Evolutionary conservation across 2,329 filamentous ascomycete species (phyloP), one percentile per base, ranked within the genome.

Genomic region (Delphinella strobiligena): DNA sequence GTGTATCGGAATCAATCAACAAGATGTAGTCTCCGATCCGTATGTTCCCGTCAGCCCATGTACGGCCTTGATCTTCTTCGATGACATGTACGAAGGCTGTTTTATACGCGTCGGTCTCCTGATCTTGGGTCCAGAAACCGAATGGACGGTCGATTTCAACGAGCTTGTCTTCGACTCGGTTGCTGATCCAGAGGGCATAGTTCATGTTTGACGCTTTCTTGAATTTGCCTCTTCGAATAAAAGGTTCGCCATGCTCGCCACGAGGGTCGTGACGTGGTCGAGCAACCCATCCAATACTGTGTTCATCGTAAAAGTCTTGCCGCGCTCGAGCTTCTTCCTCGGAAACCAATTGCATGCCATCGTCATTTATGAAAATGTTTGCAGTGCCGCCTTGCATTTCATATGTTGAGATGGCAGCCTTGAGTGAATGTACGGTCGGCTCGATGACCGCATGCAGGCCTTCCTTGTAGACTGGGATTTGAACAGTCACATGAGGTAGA

Each of bases 1-100:
- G 78, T 18, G 80, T 84, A 57, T 84, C 80, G 1, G 79, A 83
- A 60, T 83, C 79, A 51, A 83, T 77, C 45, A 82, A 63, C 31
- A 78, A 61, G 43, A 82, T 80, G 52, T 81, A 82, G 58, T 86
- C 81, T 42, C 81, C 81, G 15, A 86, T 62, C 31, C 81, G 79
- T 48, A 86, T 77, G 54, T 86, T 82, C 41, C 81, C 81, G 52
- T 80, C 79, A 22, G 81, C 80, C 75, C 75, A 80, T n/a, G 77
- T 78, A 12, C 75, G 71, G 19, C 75, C 75, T 42, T 80, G 69
- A 32, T 75, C 45, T 34, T 35, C 70, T 34, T 75, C 68, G 17
- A 84, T 66, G 10, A 78, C 72, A 41, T 79, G 70, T 49, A 74
- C 71, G 33, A 85, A 67, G 18, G 33, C 72, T 71, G 45, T 66